Base-by-base conservation (phyloP, 352 stramenopile genomes). In the Elongisporangium undulatum region DNA sequence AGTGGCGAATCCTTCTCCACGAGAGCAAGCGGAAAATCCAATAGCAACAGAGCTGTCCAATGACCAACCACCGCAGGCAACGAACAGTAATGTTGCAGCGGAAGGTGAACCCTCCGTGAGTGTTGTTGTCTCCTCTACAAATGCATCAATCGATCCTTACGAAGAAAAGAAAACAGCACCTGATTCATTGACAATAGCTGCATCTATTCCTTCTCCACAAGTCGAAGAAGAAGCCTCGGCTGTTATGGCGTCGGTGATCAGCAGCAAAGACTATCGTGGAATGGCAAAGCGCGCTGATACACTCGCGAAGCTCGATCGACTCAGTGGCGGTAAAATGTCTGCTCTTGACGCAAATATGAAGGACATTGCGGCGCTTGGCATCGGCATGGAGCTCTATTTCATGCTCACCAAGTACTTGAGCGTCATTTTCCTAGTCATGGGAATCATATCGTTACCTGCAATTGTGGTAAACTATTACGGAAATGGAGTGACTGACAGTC, bases 311-410 rank as follows among this genome's bases (percentile, higher is more conserved):
- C 50, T 82, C 0, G 70, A 92, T 45, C 83, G 83, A 0, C 81
- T 95, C 4, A 82, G 64, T 0, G 72, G 59, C 3, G 86, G 84
- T 4, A 88, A 69, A 55, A 93, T 91, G 51, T 82, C 79, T 20
- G 72, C 80, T 1, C 77, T 85, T 19, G 63, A 89, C 23, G 79
- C 75, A 23, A 68, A 76, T 1, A 89, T 93, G 79, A 66, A 58
- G 49, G 81, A 90, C 63, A 94, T 95, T 51, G 84, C 79, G 20
- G 75, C 76, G 22, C 61, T 95, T 29, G 86, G 86, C 16, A 92
- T 95, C 45, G 86, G 84, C 12, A 73, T 95, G 66, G 76, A 90
- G 69, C 70, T 95, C 4, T 95, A 94, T 51, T 95, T 95, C 41
- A 82, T 94, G 69, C 62, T 95, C 26, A 88, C 82, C 49, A 90